Evolutionary conservation across 73 alveolate species (phyloP).

Genomic region (Breviolum minutum): DNA sequence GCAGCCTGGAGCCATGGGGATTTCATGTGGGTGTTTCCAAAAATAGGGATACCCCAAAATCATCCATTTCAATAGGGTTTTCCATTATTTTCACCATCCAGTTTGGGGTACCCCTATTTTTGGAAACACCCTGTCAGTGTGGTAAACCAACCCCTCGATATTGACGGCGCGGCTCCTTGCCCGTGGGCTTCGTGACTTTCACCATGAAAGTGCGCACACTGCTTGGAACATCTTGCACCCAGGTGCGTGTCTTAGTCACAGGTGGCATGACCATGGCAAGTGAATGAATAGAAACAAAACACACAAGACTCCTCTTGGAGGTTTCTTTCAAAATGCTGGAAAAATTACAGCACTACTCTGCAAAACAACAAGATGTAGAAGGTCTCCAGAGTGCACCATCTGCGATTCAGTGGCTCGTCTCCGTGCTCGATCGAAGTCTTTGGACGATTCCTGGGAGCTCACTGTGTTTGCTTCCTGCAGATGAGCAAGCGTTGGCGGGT

Average conservation of each 20-base stretch:
- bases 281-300: background rate
- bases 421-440: conserved; percentile 54
- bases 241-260: conserved; percentile 48
- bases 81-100: no score
- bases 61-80: no score
- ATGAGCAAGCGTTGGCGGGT: background rate
- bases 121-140: no score
- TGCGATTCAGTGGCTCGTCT: background rate
- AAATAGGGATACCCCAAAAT: no score
- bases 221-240: conserved; percentile 94
- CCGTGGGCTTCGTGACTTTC: conserved; percentile 50
- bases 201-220: conserved; percentile 53
- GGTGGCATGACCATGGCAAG: background rate
- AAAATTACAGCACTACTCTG: no score
- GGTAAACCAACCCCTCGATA: background rate
- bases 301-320: background rate
- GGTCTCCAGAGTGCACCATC: background rate
- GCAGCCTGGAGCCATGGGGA: no score
- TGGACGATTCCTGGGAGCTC: conserved; percentile 22
- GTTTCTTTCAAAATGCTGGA: background rate
- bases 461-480: background rate
- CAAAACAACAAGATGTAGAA: no score
- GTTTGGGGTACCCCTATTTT: no score
- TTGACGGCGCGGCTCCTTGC: background rate
- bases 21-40: no score